Conservation (phyloP, 129 eudicot genomes). For the Erigeron canadensis region DNA sequence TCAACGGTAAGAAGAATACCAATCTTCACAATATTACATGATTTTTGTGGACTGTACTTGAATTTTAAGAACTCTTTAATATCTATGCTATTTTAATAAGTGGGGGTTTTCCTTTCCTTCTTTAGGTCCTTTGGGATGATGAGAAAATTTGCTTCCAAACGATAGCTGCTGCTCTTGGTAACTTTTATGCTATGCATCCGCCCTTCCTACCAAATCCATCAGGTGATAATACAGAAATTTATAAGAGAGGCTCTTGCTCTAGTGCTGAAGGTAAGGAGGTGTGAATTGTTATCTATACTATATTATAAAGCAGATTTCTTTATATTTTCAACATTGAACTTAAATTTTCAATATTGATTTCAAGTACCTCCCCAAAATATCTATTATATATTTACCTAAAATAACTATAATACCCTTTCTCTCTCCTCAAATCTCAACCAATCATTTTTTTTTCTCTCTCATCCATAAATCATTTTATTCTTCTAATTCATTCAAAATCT, state of each 20-base stretch:
- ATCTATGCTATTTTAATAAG: background rate
- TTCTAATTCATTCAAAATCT: too few species aligned
- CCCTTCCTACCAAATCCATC: constrained; percentile 95
- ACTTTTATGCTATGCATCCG: constrained; percentile 94
- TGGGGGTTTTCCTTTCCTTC: constrained; percentile 4
- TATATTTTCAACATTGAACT: too few species aligned
- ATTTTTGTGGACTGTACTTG: background rate
- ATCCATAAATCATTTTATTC: too few species aligned
- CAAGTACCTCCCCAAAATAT: too few species aligned
- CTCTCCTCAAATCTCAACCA: too few species aligned
- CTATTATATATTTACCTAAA: too few species aligned
- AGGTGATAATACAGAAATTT: constrained; percentile 62
- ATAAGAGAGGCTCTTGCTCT: constrained; percentile 38
- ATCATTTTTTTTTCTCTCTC: too few species aligned
- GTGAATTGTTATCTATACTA: too few species aligned
- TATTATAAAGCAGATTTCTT: too few species aligned
- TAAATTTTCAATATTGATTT: too few species aligned
- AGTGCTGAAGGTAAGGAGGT: constrained; percentile 25
- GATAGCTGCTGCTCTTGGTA: constrained; percentile 90
- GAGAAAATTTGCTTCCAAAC: constrained; percentile 86
- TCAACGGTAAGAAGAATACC: background rate
- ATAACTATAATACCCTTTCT: too few species aligned
- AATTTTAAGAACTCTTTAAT: background rate
- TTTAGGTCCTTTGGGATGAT: constrained; percentile 82
- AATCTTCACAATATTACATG: background rate